Conservation (phyloP, 768 basidiomycete species). For the Termitomyces sp. region DNA sequence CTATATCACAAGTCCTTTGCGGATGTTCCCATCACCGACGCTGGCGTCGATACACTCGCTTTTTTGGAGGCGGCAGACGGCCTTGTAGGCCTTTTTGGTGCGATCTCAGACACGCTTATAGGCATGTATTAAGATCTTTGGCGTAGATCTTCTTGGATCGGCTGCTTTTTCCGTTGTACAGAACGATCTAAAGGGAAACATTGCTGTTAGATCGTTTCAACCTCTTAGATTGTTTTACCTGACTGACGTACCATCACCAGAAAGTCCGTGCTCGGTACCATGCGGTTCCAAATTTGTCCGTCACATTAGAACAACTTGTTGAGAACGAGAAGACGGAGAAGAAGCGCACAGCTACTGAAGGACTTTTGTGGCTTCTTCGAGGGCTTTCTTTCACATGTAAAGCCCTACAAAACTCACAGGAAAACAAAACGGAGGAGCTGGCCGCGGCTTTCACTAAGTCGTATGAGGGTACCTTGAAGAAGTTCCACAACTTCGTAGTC, state of each 20-base stretch:
- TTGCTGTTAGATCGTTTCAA: constrained; percentile 50
- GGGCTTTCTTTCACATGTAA: constrained; percentile 87
- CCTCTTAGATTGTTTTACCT: not conserved
- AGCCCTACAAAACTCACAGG: constrained; percentile 68
- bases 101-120: constrained; percentile 11
- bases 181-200: constrained; percentile 87
- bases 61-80: constrained; percentile 90
- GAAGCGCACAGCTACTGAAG: constrained; percentile 85
- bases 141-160: constrained; percentile 77
- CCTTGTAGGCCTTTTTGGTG: constrained; percentile 88
- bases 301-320: constrained; percentile 81
- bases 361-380: constrained; percentile 89
- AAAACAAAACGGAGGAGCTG: constrained; percentile 60
- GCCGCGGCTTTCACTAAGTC: constrained; percentile 68
- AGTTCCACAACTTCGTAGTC: constrained; percentile 78
- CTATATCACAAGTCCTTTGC: constrained; percentile 69
- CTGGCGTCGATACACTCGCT: constrained; percentile 79
- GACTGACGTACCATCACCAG: constrained; percentile 31
- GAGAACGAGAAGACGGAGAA: constrained; percentile 82
- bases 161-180: constrained; percentile 81
- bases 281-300: constrained; percentile 54
- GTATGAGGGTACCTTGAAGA: constrained; percentile 79
- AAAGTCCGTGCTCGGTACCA: constrained; percentile 86
- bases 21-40: constrained; percentile 80
- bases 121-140: not conserved